Base-by-base conservation (phyloP, 495 filamentous ascomycete genomes). In the Hyphodiscus hymeniophilus region DNA sequence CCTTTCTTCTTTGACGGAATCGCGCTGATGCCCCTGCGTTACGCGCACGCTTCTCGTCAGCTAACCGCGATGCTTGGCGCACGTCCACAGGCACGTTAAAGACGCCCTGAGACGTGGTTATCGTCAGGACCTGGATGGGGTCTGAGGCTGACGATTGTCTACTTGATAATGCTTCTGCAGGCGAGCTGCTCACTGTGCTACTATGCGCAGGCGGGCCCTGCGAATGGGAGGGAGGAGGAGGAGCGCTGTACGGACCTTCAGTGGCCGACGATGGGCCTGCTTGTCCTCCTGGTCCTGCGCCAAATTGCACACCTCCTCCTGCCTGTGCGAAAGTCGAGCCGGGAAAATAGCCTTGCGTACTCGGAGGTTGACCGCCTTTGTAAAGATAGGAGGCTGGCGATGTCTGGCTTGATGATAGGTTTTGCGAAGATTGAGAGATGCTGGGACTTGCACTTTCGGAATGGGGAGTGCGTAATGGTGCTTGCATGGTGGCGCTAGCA, bases 1-100 rank as follows among this genome's bases (percentile, higher is more conserved):
- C 84, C 63, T 96, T 97, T 56, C 86, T 79, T 43, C 91, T 76
- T 60, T 85, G 81, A 45, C 92, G 81, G 57, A 97, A 96, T 34
- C 92, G 72, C 48, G 89, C 81, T 33, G 89, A 95, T 7, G 92
- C 92, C 36, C 87, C 87, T 42, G 94, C 94, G 61, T 98, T 98
- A 33, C 89, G 83, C 66, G 88, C 87, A 42, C 87, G 74, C 65
- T 95, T 97, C 68, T 94, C 87, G 52, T 94, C 88, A 66, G 58
- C 40, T 65, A 55, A 52, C 47, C 51, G 36, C 33, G 58, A 60
- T 26, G 58, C 58, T 49, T 56, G 51, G 60, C 47, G 52, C 40
- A 47, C 56, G 47, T 61, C 58, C 38, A 61, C 58, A 42, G 58
- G 58, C 44, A 61, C 53, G 24, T 52, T 28, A 54, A 48, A 56